Percentiles rank a stretch among this genome's conserved stretches.
Conservation (phyloP, 1,284 basidiomycete genomes). For the Anthracocystis walkeri region DNA sequence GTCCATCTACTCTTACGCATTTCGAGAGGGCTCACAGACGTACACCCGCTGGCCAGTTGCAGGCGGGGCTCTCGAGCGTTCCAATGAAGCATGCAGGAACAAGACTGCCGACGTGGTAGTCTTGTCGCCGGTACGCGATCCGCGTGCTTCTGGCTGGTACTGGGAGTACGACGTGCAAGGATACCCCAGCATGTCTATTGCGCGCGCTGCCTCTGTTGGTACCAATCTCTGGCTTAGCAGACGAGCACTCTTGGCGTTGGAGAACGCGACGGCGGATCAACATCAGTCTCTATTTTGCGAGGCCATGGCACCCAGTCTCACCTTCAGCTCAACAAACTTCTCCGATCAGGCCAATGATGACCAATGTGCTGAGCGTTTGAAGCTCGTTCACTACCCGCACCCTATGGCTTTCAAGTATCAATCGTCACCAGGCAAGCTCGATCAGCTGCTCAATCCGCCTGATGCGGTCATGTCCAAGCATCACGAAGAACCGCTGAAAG, state of each 20-base stretch:
- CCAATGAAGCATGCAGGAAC: neutral
- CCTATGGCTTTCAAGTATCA: constrained; percentile 26
- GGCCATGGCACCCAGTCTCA: constrained; percentile 25
- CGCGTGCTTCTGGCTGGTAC: constrained; percentile 25
- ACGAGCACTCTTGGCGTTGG: constrained; percentile 16
- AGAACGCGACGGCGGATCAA: constrained; percentile 14
- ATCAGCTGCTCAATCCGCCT: constrained; percentile 21
- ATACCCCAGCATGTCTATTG: constrained; percentile 4
- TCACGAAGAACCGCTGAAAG: constrained; percentile 22
- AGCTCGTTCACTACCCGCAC: constrained; percentile 33
- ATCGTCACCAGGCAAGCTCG: constrained; percentile 11
- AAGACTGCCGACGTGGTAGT: constrained; percentile 25
- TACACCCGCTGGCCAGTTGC: constrained; percentile 22
- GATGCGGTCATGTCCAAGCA: constrained; percentile 12
- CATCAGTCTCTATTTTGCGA: constrained; percentile 31
- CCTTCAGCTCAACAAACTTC: constrained; percentile 7
- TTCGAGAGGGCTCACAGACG: neutral
- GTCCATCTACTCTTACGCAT: constrained; percentile 12
- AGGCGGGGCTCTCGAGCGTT: neutral
- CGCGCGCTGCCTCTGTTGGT: constrained; percentile 21
- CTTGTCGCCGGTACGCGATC: constrained; percentile 26
- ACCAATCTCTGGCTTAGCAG: constrained; percentile 35
- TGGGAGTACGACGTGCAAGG: constrained; percentile 44
- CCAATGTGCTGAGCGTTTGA: constrained; percentile 12
- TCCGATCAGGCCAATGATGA: neutral